phyloP scores from a whole-genome alignment of 2,329 filamentous ascomycete species.

The Sporothrix curviconia region DNA sequence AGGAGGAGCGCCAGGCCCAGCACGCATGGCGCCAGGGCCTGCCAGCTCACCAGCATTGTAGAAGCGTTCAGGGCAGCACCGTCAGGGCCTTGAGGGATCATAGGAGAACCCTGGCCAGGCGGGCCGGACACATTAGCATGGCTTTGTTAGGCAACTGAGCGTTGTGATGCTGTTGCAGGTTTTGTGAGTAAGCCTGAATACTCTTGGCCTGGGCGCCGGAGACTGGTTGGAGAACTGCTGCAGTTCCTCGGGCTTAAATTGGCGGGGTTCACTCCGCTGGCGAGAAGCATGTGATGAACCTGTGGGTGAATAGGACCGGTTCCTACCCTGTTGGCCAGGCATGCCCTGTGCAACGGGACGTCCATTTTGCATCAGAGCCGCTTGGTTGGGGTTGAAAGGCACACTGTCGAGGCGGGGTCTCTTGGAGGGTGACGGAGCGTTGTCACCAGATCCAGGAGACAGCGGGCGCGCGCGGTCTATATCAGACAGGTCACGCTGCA shows the following conservation, averaged over 20 bases:
- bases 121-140: conserved; percentile 67
- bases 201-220: conserved; percentile 68
- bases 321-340: conserved; percentile 62
- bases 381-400: conserved; percentile 65
- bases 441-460: conserved; percentile 77
- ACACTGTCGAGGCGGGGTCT: conserved; percentile 73
- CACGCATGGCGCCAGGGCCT: conserved; percentile 52
- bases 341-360: conserved; percentile 62
- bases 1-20: conserved; percentile 41
- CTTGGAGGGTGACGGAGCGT: conserved; percentile 88
- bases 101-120: conserved; percentile 71
- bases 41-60: conserved; percentile 60
- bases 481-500: conserved; percentile 81
- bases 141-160: conserved; percentile 73
- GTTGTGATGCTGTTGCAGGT: conserved; percentile 75
- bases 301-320: conserved; percentile 42
- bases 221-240: conserved; percentile 50
- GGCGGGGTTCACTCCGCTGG: conserved; percentile 69
- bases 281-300: conserved; percentile 55
- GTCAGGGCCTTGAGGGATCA: conserved; percentile 70
- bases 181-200: conserved; percentile 80
- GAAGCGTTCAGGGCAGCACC: conserved; percentile 47
- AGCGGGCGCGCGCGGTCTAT: conserved; percentile 80
- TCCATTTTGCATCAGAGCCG: conserved; percentile 66
- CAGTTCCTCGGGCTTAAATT: conserved; percentile 71